These are phyloP conservation scores for Somion occarium DNA, from an alignment of 1,284 basidiomycete genomes.

Conservation along the genomic window DNA sequence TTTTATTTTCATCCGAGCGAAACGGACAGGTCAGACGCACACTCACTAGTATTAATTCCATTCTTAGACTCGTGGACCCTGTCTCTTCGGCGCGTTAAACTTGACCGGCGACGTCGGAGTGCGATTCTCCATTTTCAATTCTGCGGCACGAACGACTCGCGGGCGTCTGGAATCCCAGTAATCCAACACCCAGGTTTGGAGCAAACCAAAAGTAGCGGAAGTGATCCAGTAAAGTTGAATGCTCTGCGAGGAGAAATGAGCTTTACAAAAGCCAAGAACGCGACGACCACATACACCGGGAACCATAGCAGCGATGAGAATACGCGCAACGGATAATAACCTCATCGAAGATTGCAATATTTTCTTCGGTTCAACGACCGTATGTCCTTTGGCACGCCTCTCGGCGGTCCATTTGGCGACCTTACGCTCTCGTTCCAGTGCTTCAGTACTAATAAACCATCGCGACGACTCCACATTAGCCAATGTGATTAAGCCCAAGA, in stretches of 20 bases:
- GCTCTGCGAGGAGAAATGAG: too few relatives aligned
- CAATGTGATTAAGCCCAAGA: conserved; percentile 68
- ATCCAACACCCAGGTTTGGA: conserved; percentile 76
- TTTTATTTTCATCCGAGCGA: conserved; percentile 56
- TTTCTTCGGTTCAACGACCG: conserved; percentile 44
- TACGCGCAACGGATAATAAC: conserved; percentile 62
- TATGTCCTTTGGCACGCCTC: conserved; percentile 33
- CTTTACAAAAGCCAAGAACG: too few relatives aligned
- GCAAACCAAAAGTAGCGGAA: conserved; percentile 74
- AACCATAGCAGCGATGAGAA: conserved; percentile 70
- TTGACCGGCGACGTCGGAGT: conserved; percentile 1
- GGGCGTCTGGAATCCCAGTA: conserved; percentile 45
- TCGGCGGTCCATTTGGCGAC: conserved; percentile 39
- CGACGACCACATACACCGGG: conserved; percentile 70
- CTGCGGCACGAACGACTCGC: conserved; percentile 14
- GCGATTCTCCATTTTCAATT: not conserved
- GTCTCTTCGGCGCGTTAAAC: not conserved
- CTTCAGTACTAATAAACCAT: conserved; percentile 60
- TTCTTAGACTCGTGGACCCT: not conserved
- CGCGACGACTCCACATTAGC: conserved; percentile 73
- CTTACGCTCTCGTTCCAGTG: conserved; percentile 45
- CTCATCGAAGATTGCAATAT: conserved; percentile 61
- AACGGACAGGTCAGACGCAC: conserved; percentile 11
- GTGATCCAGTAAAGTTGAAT: conserved; percentile 82
- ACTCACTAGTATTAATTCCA: too few relatives aligned